Evolutionary conservation across 495 filamentous ascomycete species (phyloP).

Genomic region (Hypoxylon subgilvum): DNA sequence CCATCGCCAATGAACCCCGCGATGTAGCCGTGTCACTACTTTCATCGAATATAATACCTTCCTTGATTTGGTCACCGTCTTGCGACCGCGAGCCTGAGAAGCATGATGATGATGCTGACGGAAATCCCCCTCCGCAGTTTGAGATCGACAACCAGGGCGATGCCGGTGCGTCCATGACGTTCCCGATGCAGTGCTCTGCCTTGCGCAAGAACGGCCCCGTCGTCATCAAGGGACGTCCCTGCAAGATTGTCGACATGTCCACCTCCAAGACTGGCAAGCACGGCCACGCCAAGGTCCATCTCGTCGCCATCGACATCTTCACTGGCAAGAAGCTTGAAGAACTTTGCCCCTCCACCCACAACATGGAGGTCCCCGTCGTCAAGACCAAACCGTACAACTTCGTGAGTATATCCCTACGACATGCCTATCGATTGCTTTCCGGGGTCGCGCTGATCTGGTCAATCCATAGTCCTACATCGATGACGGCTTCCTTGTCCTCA

Average conservation of each 20-base stretch:
- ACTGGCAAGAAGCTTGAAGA: constrained; percentile 99
- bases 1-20: constrained; percentile 36
- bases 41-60: constrained; percentile 8
- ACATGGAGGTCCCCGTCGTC: constrained; percentile 99
- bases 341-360: constrained; percentile 99
- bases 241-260: constrained; percentile 99
- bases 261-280: constrained; percentile 99
- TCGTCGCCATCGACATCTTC: constrained; percentile 98
- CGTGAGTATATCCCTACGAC: constrained; percentile 62
- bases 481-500: constrained; percentile 86
- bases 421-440: not conserved
- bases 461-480: constrained; percentile 78
- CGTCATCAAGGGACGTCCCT: constrained; percentile 96
- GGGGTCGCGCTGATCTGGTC: constrained; percentile 1
- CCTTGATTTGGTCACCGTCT: constrained; percentile 10
- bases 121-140: constrained; percentile 61
- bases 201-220: constrained; percentile 98
- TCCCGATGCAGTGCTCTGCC: constrained; percentile 98
- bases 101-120: constrained; percentile 30
- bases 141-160: constrained; percentile 91
- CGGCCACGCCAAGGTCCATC: constrained; percentile 99
- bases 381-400: constrained; percentile 88
- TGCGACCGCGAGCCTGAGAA: constrained; percentile 1
- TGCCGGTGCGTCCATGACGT: constrained; percentile 92
- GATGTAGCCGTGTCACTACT: constrained; percentile 3